Evolutionary conservation across 805 yeast genomes (phyloP).

Genomic region (Suhomyces canberraensis): DNA sequence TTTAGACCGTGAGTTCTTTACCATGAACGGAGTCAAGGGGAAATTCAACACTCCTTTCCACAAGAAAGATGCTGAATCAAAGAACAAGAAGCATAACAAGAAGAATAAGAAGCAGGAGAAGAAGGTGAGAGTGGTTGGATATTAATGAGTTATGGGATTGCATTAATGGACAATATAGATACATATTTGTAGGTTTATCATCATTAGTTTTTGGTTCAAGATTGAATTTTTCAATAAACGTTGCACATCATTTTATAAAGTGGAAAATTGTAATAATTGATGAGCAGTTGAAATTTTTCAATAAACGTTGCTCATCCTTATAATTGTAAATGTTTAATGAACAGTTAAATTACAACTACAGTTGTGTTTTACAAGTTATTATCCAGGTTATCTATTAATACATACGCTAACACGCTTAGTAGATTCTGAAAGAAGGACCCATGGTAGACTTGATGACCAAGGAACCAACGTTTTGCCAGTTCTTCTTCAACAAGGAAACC

Average conservation of each 20-base stretch:
- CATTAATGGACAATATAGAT: background rate
- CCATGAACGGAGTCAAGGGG: slow-evolving; percentile 62
- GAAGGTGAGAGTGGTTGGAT: slow-evolving; percentile 28
- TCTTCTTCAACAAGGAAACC: slow-evolving; percentile 98
- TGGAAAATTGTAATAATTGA: no score
- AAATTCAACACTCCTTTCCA: slow-evolving; percentile 74
- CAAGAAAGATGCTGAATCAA: slow-evolving; percentile 24
- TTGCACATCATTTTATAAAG: no score
- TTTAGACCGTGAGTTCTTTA: slow-evolving; percentile 82
- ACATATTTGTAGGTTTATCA: no score
- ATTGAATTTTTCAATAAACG: no score
- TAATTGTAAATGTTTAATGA: no score
- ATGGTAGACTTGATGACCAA: slow-evolving; percentile 97
- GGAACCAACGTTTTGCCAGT: slow-evolving; percentile 99
- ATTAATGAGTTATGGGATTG: slow-evolving; percentile 2
- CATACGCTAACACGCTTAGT: slow-evolving; percentile 51
- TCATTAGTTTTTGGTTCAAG: no score
- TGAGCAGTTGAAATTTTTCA: no score
- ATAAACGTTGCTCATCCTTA: no score
- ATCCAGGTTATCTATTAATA: slow-evolving; percentile 2
- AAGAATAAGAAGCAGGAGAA: slow-evolving; percentile 67
- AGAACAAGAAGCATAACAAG: slow-evolving; percentile 58
- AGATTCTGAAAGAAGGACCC: slow-evolving; percentile 99
- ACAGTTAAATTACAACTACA: no score
- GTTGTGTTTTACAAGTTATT: background rate